Conservation (phyloP, 352 stramenopile genomes). For the Pythium rhizo-oryzae region DNA sequence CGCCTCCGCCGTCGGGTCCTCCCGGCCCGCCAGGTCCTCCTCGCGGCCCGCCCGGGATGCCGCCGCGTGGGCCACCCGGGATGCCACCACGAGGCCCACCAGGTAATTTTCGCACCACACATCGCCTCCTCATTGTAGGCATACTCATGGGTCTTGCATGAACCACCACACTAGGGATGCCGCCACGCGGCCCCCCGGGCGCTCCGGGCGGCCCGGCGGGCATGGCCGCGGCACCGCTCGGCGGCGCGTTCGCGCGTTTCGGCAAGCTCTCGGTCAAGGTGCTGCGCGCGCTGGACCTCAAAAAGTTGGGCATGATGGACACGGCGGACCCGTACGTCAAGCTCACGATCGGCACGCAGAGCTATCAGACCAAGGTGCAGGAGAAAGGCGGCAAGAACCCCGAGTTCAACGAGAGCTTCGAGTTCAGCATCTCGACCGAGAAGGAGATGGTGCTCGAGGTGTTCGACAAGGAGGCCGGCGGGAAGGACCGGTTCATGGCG, state of each 20-base stretch:
- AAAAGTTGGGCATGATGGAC: constrained; percentile 92
- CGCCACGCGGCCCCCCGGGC: constrained; percentile 38
- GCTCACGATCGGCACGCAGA: constrained; percentile 88
- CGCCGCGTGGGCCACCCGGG: constrained; percentile 27
- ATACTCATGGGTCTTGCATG: no score
- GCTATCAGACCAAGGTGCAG: constrained; percentile 79
- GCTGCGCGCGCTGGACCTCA: constrained; percentile 91
- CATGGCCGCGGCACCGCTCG: constrained; percentile 32
- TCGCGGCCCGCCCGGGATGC: constrained; percentile 37
- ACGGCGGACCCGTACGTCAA: constrained; percentile 94
- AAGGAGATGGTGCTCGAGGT: constrained; percentile 94
- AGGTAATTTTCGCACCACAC: no score
- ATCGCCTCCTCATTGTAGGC: no score
- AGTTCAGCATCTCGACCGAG: constrained; percentile 95
- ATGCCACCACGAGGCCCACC: constrained; percentile 20
- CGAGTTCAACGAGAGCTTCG: constrained; percentile 94
- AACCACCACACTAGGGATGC: constrained; percentile 17
- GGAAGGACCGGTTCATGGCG: constrained; percentile 94
- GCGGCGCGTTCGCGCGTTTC: constrained; percentile 81
- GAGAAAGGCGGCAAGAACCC: constrained; percentile 93
- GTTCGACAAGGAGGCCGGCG: constrained; percentile 90
- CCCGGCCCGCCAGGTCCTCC: constrained; percentile 35
- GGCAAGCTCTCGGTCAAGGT: constrained; percentile 92
- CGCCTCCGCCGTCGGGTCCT: constrained; percentile 22
- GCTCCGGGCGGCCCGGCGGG: constrained; percentile 25